phyloP scores from a whole-genome alignment of 805 yeast species.

The Suhomyces pyralidae region DNA sequence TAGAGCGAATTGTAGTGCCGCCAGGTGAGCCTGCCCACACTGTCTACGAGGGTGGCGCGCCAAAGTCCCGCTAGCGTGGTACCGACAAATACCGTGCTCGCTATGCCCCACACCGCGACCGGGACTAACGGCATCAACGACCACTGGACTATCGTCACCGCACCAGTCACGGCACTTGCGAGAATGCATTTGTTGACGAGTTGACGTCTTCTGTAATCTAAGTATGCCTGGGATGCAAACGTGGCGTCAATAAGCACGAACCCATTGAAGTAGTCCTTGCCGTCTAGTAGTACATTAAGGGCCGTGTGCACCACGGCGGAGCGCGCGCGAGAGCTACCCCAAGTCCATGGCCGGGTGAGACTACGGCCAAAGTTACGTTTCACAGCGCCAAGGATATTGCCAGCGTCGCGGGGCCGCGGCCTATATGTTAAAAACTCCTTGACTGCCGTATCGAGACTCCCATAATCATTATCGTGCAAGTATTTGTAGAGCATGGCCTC shows the following conservation, averaged over 20 bases:
- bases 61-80: conserved; percentile 4
- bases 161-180: not conserved
- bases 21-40: conserved; percentile 35
- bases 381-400: not conserved
- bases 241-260: conserved; percentile 28
- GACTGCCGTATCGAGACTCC: conserved; percentile 3
- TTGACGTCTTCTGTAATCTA: not conserved
- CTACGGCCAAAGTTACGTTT: not conserved
- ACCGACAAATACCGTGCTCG: conserved; percentile 5
- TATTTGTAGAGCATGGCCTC: conserved; percentile 4
- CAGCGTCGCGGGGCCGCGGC: conserved; percentile 16
- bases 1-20: conserved; percentile 28
- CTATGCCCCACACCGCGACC: conserved; percentile 9
- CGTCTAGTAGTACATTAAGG: conserved; percentile 17
- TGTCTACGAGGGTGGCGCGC: conserved; percentile 8
- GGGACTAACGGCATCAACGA: conserved; percentile 14
- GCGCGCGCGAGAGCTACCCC: not conserved
- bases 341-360: not conserved
- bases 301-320: conserved; percentile 7
- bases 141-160: conserved; percentile 16
- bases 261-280: conserved; percentile 27
- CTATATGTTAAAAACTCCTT: conserved; percentile 15
- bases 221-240: conserved; percentile 11
- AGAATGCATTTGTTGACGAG: not conserved
- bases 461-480: not conserved